These are phyloP conservation scores for Fusarium virguliforme DNA, from an alignment of 2,329 filamentous ascomycete species.

Conservation along the genomic window DNA sequence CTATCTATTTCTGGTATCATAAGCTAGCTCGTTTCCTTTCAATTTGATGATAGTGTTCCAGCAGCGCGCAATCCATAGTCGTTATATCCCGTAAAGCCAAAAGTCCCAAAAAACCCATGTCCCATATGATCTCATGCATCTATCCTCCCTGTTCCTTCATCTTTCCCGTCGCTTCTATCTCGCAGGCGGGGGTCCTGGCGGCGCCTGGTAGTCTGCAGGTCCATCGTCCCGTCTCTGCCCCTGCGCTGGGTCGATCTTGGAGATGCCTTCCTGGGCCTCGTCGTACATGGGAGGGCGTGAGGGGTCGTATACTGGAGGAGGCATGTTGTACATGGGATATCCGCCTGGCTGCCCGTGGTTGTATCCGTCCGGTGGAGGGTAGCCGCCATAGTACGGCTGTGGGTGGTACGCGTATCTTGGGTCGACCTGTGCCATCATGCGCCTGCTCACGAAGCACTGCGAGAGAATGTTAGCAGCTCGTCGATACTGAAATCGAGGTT, in stretches of 20 bases:
- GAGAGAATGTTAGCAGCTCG: constrained; percentile 16
- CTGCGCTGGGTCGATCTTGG: constrained; percentile 71
- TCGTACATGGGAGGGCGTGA: constrained; percentile 72
- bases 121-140: constrained; percentile 4
- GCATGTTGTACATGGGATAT: constrained; percentile 56
- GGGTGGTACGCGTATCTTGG: constrained; percentile 65
- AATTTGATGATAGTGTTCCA: constrained; percentile 39
- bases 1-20: constrained; percentile 33
- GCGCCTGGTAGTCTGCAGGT: constrained; percentile 57
- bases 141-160: background rate
- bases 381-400: constrained; percentile 57
- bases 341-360: constrained; percentile 43
- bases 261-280: constrained; percentile 62
- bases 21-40: constrained; percentile 34
- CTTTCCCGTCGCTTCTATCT: constrained; percentile 27
- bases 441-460: constrained; percentile 69
- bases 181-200: constrained; percentile 63
- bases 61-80: constrained; percentile 16
- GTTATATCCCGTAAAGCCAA: constrained; percentile 9
- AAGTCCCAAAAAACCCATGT: constrained; percentile 4
- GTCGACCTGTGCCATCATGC: constrained; percentile 64
- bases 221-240: constrained; percentile 47
- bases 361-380: constrained; percentile 55
- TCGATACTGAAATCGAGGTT: background rate
- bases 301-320: constrained; percentile 73